Percentiles rank a stretch among this genome's conserved stretches.
Conservation (phyloP, 345 rosid species). For the Moricandia moricandioides region DNA sequence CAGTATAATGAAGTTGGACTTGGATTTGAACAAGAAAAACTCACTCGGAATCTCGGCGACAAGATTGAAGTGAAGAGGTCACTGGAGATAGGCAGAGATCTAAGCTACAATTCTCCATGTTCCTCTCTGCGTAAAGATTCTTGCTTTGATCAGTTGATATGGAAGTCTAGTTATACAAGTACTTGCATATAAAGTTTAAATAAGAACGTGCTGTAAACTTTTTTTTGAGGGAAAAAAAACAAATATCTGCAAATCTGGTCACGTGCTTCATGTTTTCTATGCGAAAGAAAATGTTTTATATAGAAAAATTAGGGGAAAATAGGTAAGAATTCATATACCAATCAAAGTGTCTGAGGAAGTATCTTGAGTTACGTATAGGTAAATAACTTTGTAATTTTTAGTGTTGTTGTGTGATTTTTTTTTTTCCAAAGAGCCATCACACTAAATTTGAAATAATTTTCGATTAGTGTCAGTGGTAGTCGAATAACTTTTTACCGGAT, state of each 20-base stretch:
- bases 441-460: too few species aligned
- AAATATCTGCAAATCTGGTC: slow-evolving; percentile 32
- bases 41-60: slow-evolving; percentile 8
- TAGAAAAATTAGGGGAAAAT: neutral
- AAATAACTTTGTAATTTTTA: neutral
- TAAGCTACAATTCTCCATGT: slow-evolving; percentile 27
- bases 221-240: slow-evolving; percentile 7
- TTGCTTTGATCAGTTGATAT: slow-evolving; percentile 15
- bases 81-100: slow-evolving; percentile 34
- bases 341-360: neutral
- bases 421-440: too few species aligned
- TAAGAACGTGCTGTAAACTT: slow-evolving; percentile 21
- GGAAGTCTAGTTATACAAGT: slow-evolving; percentile 4
- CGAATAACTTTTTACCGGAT: too few species aligned
- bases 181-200: slow-evolving; percentile 10
- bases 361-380: slow-evolving; percentile 3
- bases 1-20: neutral
- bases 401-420: too few species aligned
- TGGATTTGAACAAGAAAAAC: neutral
- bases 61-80: slow-evolving; percentile 14
- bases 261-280: slow-evolving; percentile 39
- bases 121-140: neutral
- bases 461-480: too few species aligned
- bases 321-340: neutral
- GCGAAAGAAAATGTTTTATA: neutral